Base-by-base conservation (phyloP, 139 green algal genomes). In the Nannochloris sp. region DNA sequence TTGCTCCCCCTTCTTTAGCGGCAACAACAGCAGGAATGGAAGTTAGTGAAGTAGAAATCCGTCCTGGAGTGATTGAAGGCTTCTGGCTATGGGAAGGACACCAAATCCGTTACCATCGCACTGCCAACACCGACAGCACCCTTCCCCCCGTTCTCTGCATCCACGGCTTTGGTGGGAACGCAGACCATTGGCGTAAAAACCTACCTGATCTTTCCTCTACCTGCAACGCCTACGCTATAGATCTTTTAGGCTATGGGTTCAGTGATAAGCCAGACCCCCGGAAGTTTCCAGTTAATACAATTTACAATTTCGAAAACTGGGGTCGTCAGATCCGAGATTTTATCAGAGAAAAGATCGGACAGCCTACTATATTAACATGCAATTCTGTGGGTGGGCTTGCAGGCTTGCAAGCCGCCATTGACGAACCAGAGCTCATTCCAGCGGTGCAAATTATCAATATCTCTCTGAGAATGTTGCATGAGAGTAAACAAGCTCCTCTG, bases 141-240 rank as follows among this genome's bases (percentile, higher is more conserved):
- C 19, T 19, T 19, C 68, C 73, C 58, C 25, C 46, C 4, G 44
- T 73, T 57, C 42, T 77, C 14, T 61, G 32, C 45, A 55, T 68
- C 6, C 92, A 98, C 54, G 92, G 92, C 7, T 98, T 98, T 83
- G 92, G 92, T 2, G 89, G 83, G 29, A 97, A 97, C 66, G 79
- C 71, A n/a, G 86, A 90, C 68, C 88, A 95, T 64, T 95, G 84
- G 84, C 70, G 90, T 14, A 94, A 97, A 67, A 97, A 96, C 73
- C 76, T 89, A 13, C 74, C 74, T 0, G 74, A 60, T 24, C 67
- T 97, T 14, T 90, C 67, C 1, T 12, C 67, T 24, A 36, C n/a
- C 29, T 71, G 73, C 33, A 72, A 75, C 1, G 78, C 77, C 0
- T 98, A 77, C 61, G 83, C 92, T 29, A 88, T 98, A 12, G 92